phyloP scores from a whole-genome alignment of 1,139 yeast species.

The Nakaseomyces uthaithaninus region DNA sequence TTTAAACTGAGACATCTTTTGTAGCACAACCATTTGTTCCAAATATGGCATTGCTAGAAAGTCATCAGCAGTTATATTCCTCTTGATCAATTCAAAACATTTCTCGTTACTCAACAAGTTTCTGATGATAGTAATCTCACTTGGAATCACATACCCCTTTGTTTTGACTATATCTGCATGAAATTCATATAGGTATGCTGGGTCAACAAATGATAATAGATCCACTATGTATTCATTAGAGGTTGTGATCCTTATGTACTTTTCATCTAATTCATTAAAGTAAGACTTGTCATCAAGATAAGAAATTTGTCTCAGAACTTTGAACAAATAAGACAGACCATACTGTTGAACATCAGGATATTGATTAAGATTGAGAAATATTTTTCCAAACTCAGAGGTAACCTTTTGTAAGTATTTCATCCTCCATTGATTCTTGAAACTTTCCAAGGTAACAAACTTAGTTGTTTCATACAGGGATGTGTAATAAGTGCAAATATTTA shows the following conservation, averaged over 20 bases:
- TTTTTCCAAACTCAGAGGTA: conserved; percentile 18
- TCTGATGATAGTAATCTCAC: conserved; percentile 25
- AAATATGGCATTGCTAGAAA: conserved; percentile 30
- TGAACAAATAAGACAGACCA: conserved; percentile 26
- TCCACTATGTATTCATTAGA: conserved; percentile 18
- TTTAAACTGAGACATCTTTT: conserved; percentile 23
- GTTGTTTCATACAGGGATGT: conserved; percentile 19
- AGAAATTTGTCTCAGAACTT: conserved; percentile 29
- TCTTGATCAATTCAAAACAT: conserved; percentile 24
- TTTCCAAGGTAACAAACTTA: conserved; percentile 4
- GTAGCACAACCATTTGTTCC: conserved; percentile 32
- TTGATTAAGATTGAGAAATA: conserved; percentile 21
- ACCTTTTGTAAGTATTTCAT: conserved; percentile 14
- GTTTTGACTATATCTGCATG: conserved; percentile 20
- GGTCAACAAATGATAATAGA: conserved; percentile 30
- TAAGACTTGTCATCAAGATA: conserved; percentile 18
- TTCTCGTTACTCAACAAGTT: conserved; percentile 23
- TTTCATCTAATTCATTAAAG: conserved; percentile 23
- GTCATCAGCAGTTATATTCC: conserved; percentile 19
- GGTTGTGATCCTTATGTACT: conserved; percentile 20
- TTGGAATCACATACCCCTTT: conserved; percentile 19
- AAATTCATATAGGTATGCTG: conserved; percentile 24
- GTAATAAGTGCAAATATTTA: conserved; percentile 30
- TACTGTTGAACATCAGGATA: conserved; percentile 25
- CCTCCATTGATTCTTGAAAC: conserved; percentile 17